Evolutionary conservation across 495 filamentous ascomycete species (phyloP).

Genomic region (Hypoxylon fuscum): DNA sequence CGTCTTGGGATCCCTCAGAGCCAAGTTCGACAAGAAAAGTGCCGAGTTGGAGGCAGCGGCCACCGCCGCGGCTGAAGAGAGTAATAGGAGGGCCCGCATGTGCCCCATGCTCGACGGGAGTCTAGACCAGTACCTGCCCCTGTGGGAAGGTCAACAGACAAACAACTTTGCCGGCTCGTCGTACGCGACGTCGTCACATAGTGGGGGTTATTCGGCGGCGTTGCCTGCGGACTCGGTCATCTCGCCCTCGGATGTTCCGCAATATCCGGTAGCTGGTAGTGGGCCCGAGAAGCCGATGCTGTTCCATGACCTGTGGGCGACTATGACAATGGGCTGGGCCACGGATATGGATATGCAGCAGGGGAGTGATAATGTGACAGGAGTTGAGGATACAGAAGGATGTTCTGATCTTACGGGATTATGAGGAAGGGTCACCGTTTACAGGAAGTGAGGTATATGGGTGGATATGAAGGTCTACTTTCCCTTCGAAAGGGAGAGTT

Average conservation of each 20-base stretch:
- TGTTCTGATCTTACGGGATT: constrained; percentile 10
- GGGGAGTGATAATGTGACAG: not conserved
- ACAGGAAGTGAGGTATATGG: too few species aligned
- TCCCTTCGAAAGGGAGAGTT: too few species aligned
- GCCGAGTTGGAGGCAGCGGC: constrained; percentile 43
- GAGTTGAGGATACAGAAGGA: not conserved
- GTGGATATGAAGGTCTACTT: too few species aligned
- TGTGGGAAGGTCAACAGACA: constrained; percentile 50
- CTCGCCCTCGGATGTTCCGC: constrained; percentile 3
- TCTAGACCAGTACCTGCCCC: constrained; percentile 49
- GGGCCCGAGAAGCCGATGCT: constrained; percentile 11
- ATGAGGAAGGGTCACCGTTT: too few species aligned
- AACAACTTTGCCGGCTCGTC: constrained; percentile 8
- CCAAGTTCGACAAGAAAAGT: constrained; percentile 49
- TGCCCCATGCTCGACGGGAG: constrained; percentile 60
- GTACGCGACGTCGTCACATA: constrained; percentile 21
- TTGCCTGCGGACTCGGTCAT: not conserved
- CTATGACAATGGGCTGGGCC: constrained; percentile 50
- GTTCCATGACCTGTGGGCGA: constrained; percentile 49
- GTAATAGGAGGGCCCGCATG: constrained; percentile 11
- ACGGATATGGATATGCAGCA: constrained; percentile 1
- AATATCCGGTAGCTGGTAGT: constrained; percentile 1
- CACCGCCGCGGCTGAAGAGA: constrained; percentile 18
- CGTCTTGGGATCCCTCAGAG: constrained; percentile 50
- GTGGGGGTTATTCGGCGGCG: constrained; percentile 14